phyloP scores from a whole-genome alignment of 306 rosid genomes.

The barrel medic (Medicago truncatula) region MtrunA17r5.0-ANR NC_053042.1:40301501-40302000 shows the following conservation, averaged over 20 bases:
- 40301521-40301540: too few species aligned
- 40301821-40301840: slow-evolving; percentile 65
- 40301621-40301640: too few species aligned
- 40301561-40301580: too few species aligned
- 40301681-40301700: too few species aligned
- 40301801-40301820: slow-evolving; percentile 84
- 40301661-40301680: too few species aligned
- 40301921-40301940: slow-evolving; percentile 17
- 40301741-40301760: slow-evolving; percentile 96
- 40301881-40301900: slow-evolving; percentile 41
- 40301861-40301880: slow-evolving; percentile 57
- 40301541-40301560: too few species aligned
- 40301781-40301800: slow-evolving; percentile 86
- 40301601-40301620: too few species aligned
- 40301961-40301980: slow-evolving; percentile 21
- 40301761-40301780: slow-evolving; percentile 93
- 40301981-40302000: slow-evolving; percentile 1
- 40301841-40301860: slow-evolving; percentile 42
- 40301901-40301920: slow-evolving; percentile 1
- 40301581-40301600: too few species aligned
- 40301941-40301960: slow-evolving; percentile 8
- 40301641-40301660: too few species aligned
- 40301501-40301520: too few species aligned
- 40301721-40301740: slow-evolving; percentile 75
- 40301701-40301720: slow-evolving; percentile 26